Percentiles rank a stretch among this genome's conserved stretches.
Evolutionary conservation across 192 early-diverging fungal species (phyloP).

Genomic region (Pecoramyces ruminantium): DNA sequence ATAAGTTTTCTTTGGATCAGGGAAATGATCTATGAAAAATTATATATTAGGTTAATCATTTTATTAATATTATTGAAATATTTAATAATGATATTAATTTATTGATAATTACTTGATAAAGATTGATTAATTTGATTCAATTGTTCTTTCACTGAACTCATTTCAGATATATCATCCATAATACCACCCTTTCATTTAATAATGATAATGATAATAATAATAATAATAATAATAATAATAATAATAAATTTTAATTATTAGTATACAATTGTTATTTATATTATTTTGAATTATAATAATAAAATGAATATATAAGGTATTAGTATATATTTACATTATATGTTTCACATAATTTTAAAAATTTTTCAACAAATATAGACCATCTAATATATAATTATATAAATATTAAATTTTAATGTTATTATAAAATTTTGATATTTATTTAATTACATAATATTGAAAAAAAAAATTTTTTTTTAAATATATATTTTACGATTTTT

Average conservation of each 20-base stretch:
- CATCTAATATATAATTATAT: conserved; percentile 15
- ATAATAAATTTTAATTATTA: neutral
- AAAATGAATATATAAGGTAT: too few relatives aligned
- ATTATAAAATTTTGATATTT: too few relatives aligned
- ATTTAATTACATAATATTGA: too few relatives aligned
- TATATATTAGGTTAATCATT: too few relatives aligned
- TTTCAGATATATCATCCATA: neutral
- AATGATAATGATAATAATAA: too few relatives aligned
- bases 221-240: too few relatives aligned
- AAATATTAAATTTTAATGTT: too few relatives aligned
- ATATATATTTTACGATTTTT: conserved; percentile 29
- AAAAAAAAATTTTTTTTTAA: neutral
- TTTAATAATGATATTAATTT: too few relatives aligned
- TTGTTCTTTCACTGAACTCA: neutral
- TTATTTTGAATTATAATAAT: conserved; percentile 5
- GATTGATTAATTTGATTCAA: neutral
- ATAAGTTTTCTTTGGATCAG: conserved; percentile 46
- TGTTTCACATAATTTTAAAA: conserved; percentile 43
- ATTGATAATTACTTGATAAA: neutral
- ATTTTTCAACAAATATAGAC: conserved; percentile 35
- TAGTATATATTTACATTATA: conserved; percentile 34
- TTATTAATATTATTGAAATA: too few relatives aligned
- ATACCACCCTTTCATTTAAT: neutral
- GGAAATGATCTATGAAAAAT: conserved; percentile 34
- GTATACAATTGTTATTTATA: neutral